Base-by-base conservation (phyloP, 1,284 basidiomycete genomes). In the Polyporus tsugae region DNA sequence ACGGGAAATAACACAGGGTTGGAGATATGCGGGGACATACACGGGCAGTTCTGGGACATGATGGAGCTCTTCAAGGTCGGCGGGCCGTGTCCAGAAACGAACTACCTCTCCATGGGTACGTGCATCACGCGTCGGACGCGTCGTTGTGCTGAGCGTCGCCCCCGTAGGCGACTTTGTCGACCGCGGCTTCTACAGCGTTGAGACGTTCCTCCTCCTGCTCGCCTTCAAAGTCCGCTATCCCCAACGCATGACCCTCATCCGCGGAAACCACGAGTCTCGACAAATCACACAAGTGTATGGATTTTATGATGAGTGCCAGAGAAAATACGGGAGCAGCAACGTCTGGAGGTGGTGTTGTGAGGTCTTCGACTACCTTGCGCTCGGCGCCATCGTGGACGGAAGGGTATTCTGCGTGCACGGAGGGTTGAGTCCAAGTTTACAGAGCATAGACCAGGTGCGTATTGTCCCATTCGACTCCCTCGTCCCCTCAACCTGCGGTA, bases 251-350 rank as follows among this genome's bases (percentile, higher is more conserved):
- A 99, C 96, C 0, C 90, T 99, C 73, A 98, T 99, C 74, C 89
- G 97, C 42, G 97, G 97, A 15, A 99, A 99, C 85, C 97, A 99
- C 85, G 97, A 99, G 82, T 97, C 95, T n/a, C 86, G 97, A 4
- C 97, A 99, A 80, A 99, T 99, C 77, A 98, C 96, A 0, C 97
- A 99, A 78, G 97, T 99, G 0, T 99, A 99, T 80, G 98, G 97
- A 15, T 99, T 99, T 80, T 99, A 99, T 83, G 98, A 99, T 82
- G 97, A 99, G 78, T 99, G 97, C 80, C 93, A 96, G 79, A 85
- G 97, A 44, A 99, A 99, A 81, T 99, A 99, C 77, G 97, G 97
- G 6, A 93, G 89, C 75, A 93, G 91, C 68, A 97, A 97, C 78
- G 97, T 99, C 52, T 99, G 97, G 97, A 83, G 96, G 69, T 98